Evolutionary conservation across 805 yeast genomes (phyloP), one percentile per base, ranked within the genome.

Genomic region (Isabelozyma rhagii): DNA sequence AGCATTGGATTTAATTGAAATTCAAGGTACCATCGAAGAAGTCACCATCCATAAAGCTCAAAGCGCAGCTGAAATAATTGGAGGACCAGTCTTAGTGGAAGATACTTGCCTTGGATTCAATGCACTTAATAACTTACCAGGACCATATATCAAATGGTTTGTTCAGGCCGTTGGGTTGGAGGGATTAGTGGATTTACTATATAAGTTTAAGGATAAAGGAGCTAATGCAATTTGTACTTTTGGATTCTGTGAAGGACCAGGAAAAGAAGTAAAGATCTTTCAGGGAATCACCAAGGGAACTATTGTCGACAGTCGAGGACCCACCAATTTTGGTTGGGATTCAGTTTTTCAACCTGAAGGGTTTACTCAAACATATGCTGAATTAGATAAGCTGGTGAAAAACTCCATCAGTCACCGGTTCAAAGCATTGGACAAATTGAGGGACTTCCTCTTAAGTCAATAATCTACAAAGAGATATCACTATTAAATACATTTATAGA

Each of bases 131-230:
- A 75, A 78, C 53, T 78, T 94, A 45, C 99, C 99, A 3, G 99
- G 99, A 21, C 98, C 98, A 1, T 89, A 90, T 55, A 79, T 81
- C 68, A 93, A 93, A 68, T 93, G 99, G 99, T 94, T 94, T 68
- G 78, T 89, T 43, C 74, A 83, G 54, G 69, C 80, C 11, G 66
- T 92, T 55, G 97, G 97, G 0, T 77, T 88, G 34, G 81, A 80
- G 11, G 93, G 93, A 2, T 71, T 93, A 48, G 87, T 84, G 51
- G 83, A 86, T 59, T 78, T 93, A 85, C 73, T 96, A 40, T 82
- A 72, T 52, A 89, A 89, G 38, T 94, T 87, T 63, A 92, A 86
- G 45, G 89, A 89, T 66, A 90, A 90, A 63, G 68, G 83, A 3
- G 99, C 97, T 6, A 79, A 82, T 52, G 97, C 98, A 1, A 81